Conservation (phyloP, 164 flowering plant genomes). For the Vitis vinifera region ASM3070453v1 NC_081817.1:2682001-2682500, state of each 20-base stretch:
- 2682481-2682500: conserved; percentile 53
- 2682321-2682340: conserved; percentile 21
- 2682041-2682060: conserved; percentile 16
- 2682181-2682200: conserved; percentile 11
- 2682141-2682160: conserved; percentile 27
- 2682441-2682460: conserved; percentile 31
- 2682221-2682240: conserved; percentile 63
- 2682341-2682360: conserved; percentile 20
- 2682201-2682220: conserved; percentile 32
- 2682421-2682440: conserved; percentile 37
- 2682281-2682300: conserved; percentile 17
- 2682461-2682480: conserved; percentile 28
- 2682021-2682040: neutral
- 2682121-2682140: conserved; percentile 29
- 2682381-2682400: conserved; percentile 27
- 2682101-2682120: conserved; percentile 12
- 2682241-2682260: conserved; percentile 84
- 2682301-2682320: conserved; percentile 11
- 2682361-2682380: conserved; percentile 24
- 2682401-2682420: conserved; percentile 60
- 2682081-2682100: conserved; percentile 26
- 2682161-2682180: conserved; percentile 24
- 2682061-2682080: conserved; percentile 38
- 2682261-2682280: conserved; percentile 42
- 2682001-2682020: neutral